Evolutionary conservation across 169 alveolate genomes (phyloP), one percentile per base, ranked within the genome.

Genomic region (Eimeria nieschulzi): DNA sequence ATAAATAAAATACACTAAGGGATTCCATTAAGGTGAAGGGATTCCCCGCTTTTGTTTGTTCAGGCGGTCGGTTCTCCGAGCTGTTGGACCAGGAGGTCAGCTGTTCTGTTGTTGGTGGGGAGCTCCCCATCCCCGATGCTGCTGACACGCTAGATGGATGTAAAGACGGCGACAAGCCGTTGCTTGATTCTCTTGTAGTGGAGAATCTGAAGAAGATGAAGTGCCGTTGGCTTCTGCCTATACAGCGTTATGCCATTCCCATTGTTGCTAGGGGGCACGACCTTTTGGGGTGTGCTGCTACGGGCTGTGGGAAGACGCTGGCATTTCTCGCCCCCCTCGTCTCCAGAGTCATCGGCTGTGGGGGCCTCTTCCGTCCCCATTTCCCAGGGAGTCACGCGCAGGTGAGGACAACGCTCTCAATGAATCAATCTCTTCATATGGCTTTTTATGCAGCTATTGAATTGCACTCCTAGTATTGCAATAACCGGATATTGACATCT

Each of bases 341-440:
- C n/a, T 83, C 91, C 23, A 8, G 25, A 19, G 59, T 64, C 46
- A 63, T 83, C 54, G 17, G 39, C 0, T 9, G 19, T 17, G 64
- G 53, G 25, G 53, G 53, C 15, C 13, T 83, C 68, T 19, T 61
- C 80, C 26, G 91, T 5, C 91, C 91, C 39, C 70, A 59, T 79
- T 83, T 83, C 80, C 91, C 91, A 5, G 91, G 91, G 25, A 23
- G 79, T 26, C 78, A 33, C 59, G 91, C 91, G 23, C 91, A 83
- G 80, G 91, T 83, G 54, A n/a, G 54, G 12, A 12, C 6, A 12
- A 59, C 13, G 19, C 66, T 59, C 66, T 59, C 19, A 33, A 33
- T 68, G 51, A n/a, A 17, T 68, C 76, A 17, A n/a, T 68, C 13
- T 68, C 6, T 68, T n/a, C 17, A 19, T 68, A 68, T 33, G 46